Evolutionary conservation across 257 asterid genomes (phyloP), one percentile per base, ranked within the genome.

Genomic region (Fraxinus americana): DNA sequence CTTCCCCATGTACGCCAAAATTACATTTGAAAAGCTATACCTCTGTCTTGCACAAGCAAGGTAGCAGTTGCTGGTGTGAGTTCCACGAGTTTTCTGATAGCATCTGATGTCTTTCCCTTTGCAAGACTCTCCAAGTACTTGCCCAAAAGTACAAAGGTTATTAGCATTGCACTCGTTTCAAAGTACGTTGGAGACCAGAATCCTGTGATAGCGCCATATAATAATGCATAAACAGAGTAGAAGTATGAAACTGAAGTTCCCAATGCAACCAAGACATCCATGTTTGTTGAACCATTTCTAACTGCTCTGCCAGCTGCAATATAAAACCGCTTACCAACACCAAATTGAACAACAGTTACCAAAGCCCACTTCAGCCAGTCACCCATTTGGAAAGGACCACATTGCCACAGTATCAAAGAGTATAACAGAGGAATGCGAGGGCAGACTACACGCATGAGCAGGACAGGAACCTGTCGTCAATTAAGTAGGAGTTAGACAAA

Each of bases 321-420:
- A 85, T 96, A 96, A 88, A 96, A 96, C 71, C 97, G 93, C 88
- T 96, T 96, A 70, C 99, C 99, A 75, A 93, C 86, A 75, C 85
- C 95, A 86, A 96, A 96, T 80, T 96, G 99, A 88, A 96, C 80
- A 76, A 96, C 78, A 52, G 96, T 89, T 77, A 90, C 98, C 80
- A 96, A 87, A 48, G 88, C 97, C 98, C 97, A 96, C 75, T 90
- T 93, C 79, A 96, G 82, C 99, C 99, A 96, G 78, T 96, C 99
- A 48, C 97, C 99, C 97, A 96, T 91, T 86, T 87, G 92, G 85
- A 96, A 91, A 25, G 99, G 99, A 71, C 99, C 99, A 83, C 98
- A 96, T 27, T 91, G 94, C 82, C 94, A 85, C 66, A 93, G 89
- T 74, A 96, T 84, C 77, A 92, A 80, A 71, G 99, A 86, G 87